Evolutionary conservation across 1,284 basidiomycete species (phyloP).

Genomic region (Testicularia cyperi): DNA sequence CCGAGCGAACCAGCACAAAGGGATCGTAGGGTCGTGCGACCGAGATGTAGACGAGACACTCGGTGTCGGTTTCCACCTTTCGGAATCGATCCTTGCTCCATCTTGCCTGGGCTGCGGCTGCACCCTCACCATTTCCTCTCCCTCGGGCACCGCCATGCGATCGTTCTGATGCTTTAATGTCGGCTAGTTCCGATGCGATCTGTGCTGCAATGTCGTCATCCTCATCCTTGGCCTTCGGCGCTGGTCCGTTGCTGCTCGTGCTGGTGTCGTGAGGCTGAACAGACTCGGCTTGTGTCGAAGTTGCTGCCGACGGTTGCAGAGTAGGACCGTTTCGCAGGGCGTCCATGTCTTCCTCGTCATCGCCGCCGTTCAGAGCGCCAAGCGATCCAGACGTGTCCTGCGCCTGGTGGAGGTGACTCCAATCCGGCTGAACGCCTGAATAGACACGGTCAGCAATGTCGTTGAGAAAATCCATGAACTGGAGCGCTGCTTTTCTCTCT

Average conservation of each 20-base stretch:
- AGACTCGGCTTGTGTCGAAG: neutral
- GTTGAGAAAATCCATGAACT: constrained; percentile 48
- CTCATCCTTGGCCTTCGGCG: neutral
- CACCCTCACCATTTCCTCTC: neutral
- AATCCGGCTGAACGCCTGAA: constrained; percentile 38
- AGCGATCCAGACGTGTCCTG: too few species aligned
- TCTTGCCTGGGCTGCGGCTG: too few species aligned
- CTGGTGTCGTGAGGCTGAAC: neutral
- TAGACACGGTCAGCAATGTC: constrained; percentile 47
- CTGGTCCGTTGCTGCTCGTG: neutral
- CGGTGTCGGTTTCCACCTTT: constrained; percentile 40
- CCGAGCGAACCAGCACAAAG: constrained; percentile 21
- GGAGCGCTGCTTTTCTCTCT: constrained; percentile 52
- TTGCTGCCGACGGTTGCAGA: neutral
- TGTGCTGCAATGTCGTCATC: constrained; percentile 51
- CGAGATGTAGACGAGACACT: constrained; percentile 40
- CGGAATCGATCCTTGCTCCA: constrained; percentile 19
- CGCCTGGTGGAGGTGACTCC: too few species aligned
- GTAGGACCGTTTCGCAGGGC: constrained; percentile 32
- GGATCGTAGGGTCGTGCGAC: constrained; percentile 27
- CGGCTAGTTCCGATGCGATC: constrained; percentile 45
- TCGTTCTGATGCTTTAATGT: constrained; percentile 28
- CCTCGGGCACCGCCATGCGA: too few species aligned
- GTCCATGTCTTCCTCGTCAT: constrained; percentile 37
- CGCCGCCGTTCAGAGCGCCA: neutral